Conservation (phyloP, 1,284 basidiomycete species). For the Bjerkandera adusta region DNA sequence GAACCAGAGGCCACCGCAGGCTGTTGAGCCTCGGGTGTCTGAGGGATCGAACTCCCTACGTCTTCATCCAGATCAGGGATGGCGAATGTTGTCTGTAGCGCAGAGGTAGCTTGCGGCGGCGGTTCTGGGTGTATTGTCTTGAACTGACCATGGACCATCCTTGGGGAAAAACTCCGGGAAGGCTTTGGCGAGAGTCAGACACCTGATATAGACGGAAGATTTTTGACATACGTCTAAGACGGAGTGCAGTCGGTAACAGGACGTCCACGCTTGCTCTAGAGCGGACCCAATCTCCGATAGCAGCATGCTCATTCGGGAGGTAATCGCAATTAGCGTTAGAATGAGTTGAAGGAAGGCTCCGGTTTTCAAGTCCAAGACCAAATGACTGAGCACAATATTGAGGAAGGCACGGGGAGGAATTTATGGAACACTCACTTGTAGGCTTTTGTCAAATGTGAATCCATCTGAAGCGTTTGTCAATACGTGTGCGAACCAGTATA, state of each 20-base stretch:
- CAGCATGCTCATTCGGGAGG: constrained; percentile 54
- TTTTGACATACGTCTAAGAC: constrained; percentile 27
- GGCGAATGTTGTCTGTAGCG: too few species aligned
- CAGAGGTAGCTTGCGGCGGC: too few species aligned
- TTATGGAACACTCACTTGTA: constrained; percentile 43
- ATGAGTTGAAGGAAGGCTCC: constrained; percentile 70
- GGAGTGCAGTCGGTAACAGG: constrained; percentile 28
- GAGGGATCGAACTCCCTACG: too few species aligned
- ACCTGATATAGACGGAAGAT: too few species aligned
- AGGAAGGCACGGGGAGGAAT: constrained; percentile 8
- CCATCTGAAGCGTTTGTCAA: constrained; percentile 40
- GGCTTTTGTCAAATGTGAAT: constrained; percentile 41
- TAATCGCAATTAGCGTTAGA: constrained; percentile 55
- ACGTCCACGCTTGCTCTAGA: constrained; percentile 30
- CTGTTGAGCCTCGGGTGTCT: too few species aligned
- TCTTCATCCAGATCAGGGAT: too few species aligned
- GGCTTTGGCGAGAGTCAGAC: too few species aligned
- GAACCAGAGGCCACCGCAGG: too few species aligned
- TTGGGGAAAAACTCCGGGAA: too few species aligned
- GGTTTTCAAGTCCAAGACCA: constrained; percentile 61
- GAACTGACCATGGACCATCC: too few species aligned
- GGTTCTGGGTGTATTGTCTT: too few species aligned
- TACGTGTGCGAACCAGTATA: background rate
- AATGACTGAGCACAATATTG: constrained; percentile 41
- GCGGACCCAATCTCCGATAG: constrained; percentile 41